Evolutionary conservation across 2,329 filamentous ascomycete genomes (phyloP).

Genomic region (Blastomyces parvus): DNA sequence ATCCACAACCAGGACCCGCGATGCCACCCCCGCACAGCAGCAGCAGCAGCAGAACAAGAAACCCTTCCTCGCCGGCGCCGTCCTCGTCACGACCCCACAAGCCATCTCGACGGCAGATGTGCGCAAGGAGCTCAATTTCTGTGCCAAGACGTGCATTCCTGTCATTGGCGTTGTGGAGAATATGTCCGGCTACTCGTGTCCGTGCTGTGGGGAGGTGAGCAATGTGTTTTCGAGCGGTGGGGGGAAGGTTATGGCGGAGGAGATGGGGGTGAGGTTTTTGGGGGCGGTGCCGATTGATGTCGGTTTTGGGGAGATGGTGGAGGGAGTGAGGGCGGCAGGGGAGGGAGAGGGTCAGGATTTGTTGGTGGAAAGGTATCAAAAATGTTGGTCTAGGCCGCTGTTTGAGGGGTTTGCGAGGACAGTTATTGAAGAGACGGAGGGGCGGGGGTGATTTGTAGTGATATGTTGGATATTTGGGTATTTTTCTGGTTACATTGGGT

Average conservation of each 20-base stretch:
- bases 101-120: conserved; percentile 90
- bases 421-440: conserved; percentile 23
- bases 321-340: conserved; percentile 40
- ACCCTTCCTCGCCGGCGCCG: conserved; percentile 70
- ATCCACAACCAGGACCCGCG: conserved; percentile 14
- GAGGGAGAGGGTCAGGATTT: conserved; percentile 18
- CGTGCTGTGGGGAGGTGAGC: conserved; percentile 68
- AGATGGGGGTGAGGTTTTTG: conserved; percentile 75
- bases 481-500: background rate
- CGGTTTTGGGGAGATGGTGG: conserved; percentile 78
- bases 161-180: conserved; percentile 92
- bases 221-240: conserved; percentile 90
- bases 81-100: conserved; percentile 93
- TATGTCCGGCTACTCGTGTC: conserved; percentile 55
- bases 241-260: conserved; percentile 76
- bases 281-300: conserved; percentile 87
- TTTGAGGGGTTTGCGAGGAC: conserved; percentile 36
- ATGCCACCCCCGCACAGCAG: conserved; percentile 33
- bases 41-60: conserved; percentile 13
- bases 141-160: conserved; percentile 66
- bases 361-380: conserved; percentile 36
- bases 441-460: background rate
- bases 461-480: background rate
- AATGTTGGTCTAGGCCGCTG: conserved; percentile 35
- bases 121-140: conserved; percentile 90